These are phyloP conservation scores for Phytopythium sindhum DNA, from an alignment of 352 stramenopile species.

Conservation along the genomic window DNA sequence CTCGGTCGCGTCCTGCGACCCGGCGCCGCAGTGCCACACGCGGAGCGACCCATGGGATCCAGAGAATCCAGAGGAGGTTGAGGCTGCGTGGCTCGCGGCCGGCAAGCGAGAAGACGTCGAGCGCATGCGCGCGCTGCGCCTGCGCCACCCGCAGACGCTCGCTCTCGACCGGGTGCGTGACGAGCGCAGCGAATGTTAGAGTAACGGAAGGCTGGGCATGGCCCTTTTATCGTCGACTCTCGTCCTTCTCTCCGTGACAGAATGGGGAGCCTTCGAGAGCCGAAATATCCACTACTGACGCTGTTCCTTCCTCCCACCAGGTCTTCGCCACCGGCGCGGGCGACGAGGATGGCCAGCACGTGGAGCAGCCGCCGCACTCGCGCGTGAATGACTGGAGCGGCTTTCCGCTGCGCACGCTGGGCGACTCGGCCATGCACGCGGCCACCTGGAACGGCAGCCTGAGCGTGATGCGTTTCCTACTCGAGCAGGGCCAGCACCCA, in stretches of 20 bases:
- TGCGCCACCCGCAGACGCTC: conserved; percentile 27
- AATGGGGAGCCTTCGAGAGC: neutral
- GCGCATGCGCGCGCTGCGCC: conserved; percentile 22
- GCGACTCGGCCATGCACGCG: conserved; percentile 24
- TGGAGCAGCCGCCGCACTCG: neutral
- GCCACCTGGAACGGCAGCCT: conserved; percentile 15
- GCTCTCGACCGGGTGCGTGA: conserved; percentile 27
- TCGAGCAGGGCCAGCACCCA: conserved; percentile 16
- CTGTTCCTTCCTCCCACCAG: too few relatives aligned
- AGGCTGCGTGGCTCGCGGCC: conserved; percentile 26
- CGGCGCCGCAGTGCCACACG: too few relatives aligned
- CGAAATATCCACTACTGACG: neutral
- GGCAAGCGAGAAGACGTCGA: conserved; percentile 21
- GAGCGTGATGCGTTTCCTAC: conserved; percentile 17
- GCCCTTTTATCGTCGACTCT: too few relatives aligned
- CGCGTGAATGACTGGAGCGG: conserved; percentile 18
- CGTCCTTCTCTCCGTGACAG: neutral
- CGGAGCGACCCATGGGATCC: too few relatives aligned
- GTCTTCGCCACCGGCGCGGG: too few relatives aligned
- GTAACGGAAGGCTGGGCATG: too few relatives aligned
- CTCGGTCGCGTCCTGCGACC: neutral
- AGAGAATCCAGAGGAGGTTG: conserved; percentile 19
- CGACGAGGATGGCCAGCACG: too few relatives aligned
- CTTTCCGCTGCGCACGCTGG: conserved; percentile 22
- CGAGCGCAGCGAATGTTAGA: too few relatives aligned